Base-by-base conservation (phyloP, 2,329 filamentous ascomycete species). In the Penicillium sp. region DNA sequence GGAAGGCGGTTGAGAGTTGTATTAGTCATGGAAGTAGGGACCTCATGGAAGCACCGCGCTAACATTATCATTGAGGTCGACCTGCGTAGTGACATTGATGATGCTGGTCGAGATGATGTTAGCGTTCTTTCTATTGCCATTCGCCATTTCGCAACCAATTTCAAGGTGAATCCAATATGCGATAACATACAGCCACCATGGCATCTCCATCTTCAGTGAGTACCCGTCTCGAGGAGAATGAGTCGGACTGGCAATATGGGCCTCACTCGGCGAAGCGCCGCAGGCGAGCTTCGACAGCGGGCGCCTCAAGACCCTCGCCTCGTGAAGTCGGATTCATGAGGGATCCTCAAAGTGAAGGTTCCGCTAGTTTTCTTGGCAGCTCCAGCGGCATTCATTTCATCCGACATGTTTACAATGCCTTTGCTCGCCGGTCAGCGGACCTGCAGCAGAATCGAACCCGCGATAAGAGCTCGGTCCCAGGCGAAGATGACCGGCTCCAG, bases 381-480 rank as follows among this genome's bases (percentile, higher is more conserved):
- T 81, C 81, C 16, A 85, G 83, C 59, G 84, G 84, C 1, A 85
- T 86, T n/a, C 79, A 85, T 64, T 86, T 86, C 64, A 82, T 86
- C 36, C 79, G 82, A 6, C 80, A 81, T 19, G 84, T 86, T 1
- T 84, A 84, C 43, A 71, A 79, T 35, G 78, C 82, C 1, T 75
- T 86, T 33, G 71, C 78, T 2, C 73, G 72, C 51, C 68, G 71
- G 37, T 70, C 70, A 16, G 70, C 70, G 14, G 69, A 71, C 52
- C 43, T 72, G 16, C 64, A 66, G 18, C 64, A 66, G 59, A 69
- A 64, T 6, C 70, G 72, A 53, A 63, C 71, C 37, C 66, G 70
- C 54, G 60, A 73, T 56, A 71, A 70, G 64, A 77, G 78, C 57
- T 75, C 84, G 9, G 82, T 86, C 3, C 84, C 84, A 0, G 84